Base-by-base conservation (phyloP, 306 rosid genomes). In the Quercus suber region DNA sequence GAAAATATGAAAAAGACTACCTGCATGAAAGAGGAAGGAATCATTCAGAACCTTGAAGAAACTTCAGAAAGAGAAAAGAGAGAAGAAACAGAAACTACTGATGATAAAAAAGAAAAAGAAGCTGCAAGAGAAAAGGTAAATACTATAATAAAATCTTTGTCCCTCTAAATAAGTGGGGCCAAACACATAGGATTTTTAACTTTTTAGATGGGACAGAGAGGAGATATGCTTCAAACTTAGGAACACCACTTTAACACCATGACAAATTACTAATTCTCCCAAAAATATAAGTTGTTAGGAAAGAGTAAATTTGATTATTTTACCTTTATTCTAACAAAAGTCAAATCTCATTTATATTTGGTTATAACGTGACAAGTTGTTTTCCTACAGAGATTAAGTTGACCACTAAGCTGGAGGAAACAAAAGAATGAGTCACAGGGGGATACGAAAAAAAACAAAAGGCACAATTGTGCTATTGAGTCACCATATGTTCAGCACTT, bases 51-150 rank as follows among this genome's bases (percentile, higher is more conserved):
- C 64, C 45, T 52, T 57, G 72, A 78, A 82, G 80, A 73, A 33
- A 30, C 72, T 71, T 33, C 52, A 17, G 69, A 67, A 6, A 56
- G 17, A n/a, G 86, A 79, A 49, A 74, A 33, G 75, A 79, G 20
- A 69, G 80, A 78, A 77, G 85, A 78, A 73, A 76, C 45, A 14
- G 21, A 74, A 77, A 63, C 19, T n/a, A 5, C 17, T 20, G 76
- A 77, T 14, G 31, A 76, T 33, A 27, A 41, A 45, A 55, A 43
- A 61, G 81, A 81, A 31, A 78, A 63, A 10, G 76, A 25, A 14
- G 28, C 79, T 55, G 64, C 33, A 64, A 21, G 14, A 4, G 71
- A 64, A 35, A 81, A 81, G 89, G 91, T 88, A 59, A 81, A 45
- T 30, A 69, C 10, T 20, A 43, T 52, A 71, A 41, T 49, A 10